Base-by-base conservation (phyloP, 129 eudicot genomes). In the Arctium lappa region DNA sequence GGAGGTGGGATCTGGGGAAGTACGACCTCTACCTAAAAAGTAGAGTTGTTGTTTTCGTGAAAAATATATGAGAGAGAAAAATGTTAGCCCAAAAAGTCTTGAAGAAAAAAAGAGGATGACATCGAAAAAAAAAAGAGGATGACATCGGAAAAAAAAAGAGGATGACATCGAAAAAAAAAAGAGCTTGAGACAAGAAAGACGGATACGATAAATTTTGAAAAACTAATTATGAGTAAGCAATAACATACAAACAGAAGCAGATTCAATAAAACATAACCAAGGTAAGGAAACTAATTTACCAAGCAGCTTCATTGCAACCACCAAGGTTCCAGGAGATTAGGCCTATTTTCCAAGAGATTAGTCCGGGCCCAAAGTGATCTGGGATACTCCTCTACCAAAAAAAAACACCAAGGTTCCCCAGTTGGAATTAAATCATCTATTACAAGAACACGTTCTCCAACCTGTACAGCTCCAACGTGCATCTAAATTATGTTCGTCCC, bases 401-500 rank as follows among this genome's bases (percentile, higher is more conserved):
- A n/a, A n/a, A n/a, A n/a, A n/a, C n/a, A n/a, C n/a, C n/a, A n/a
- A n/a, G n/a, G n/a, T n/a, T n/a, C n/a, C 2, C 98, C 97, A 15
- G 97, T 94, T 53, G 98, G 97, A 76, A 94, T 92, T 73, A 94
- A 90, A 84, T 94, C 98, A 81, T 94, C 98, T 2, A 92, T 82
- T 29, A 94, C 75, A 29, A 94, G 81, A 2, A 87, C 92, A 56
- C 94, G 94, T 56, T 94, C 97, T 29, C 98, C 97, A 66, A 89
- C 77, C 76, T 94, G 83, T 84, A 94, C 98, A 76, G 98, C 98
- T 60, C 97, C 98, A 70, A 94, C 94, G 77, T 94, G 97, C 98
- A 94, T 94, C 90, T 94, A 91, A 85, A 94, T 94, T 77, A 0
- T 89, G 86, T 94, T 94, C 11, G 92, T 94, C 78, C 98, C 98